Evolutionary conservation across 306 rosid genomes (phyloP), one percentile per base, ranked within the genome.

Genomic region (Trifolium fragiferum): DNA sequence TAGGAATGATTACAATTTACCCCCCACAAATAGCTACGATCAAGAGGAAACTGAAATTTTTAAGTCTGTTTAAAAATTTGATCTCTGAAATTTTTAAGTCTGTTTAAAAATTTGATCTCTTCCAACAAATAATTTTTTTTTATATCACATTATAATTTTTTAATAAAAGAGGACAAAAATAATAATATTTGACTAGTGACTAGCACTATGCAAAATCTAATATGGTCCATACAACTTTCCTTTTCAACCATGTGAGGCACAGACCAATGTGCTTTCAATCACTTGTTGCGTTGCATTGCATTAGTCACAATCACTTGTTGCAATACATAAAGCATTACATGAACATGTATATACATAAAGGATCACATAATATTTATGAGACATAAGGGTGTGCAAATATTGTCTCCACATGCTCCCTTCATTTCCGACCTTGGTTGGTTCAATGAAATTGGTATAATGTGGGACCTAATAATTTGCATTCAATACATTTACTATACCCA

Each of bases 341-440:
- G 73, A 62, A 58, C 58, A 63, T 27, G 49, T 75, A 72, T 50
- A 33, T 8, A 73, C 51, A 43, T 72, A 50, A 40, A 25, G 53
- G 16, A 75, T 78, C 73, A 58, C 62, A 73, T 50, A 72, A 57
- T 57, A 50, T 58, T 59, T 66, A 25, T 43, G 47, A 51, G 71
- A 76, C 78, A 63, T 51, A 69, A 81, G 37, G 80, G 76, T 40
- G 32, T 71, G 71, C 82, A 51, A 84, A 81, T 44, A 41, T 75
- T 71, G 85, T 78, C 88, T 41, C 70, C 72, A 73, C 80, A 46
- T 78, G 85, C 20, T 50, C 44, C 51, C 81, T 43, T 59, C 76
- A 7, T 37, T 85, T 75, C 87, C 73, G 77, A 81, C 86, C 72
- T 58, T 6, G n/a, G 38, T 59, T 62, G 19, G 37, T 58, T 62